phyloP scores from a whole-genome alignment of 1,284 basidiomycete species.

The Apiotrichum sp. region DNA sequence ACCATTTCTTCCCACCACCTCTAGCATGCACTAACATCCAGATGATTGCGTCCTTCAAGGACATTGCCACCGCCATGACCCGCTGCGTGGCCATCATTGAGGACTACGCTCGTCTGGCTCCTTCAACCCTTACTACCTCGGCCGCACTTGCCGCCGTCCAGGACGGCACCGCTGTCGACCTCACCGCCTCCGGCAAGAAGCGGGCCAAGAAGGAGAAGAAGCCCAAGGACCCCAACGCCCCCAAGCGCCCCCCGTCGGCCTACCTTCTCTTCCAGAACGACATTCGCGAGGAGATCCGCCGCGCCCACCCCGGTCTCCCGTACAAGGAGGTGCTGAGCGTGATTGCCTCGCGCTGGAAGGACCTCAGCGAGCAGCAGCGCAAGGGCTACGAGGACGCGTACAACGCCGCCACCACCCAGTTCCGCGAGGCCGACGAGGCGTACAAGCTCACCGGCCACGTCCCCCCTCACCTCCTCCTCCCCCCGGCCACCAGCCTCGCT shows the following conservation, averaged over 20 bases:
- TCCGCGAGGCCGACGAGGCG: slow-evolving; percentile 23
- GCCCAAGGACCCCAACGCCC: slow-evolving; percentile 82
- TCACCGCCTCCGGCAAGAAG: slow-evolving; percentile 22
- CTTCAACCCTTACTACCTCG: slow-evolving; percentile 23
- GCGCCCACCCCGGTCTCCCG: slow-evolving; percentile 58
- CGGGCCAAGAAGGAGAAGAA: slow-evolving; percentile 46
- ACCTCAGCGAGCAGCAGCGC: slow-evolving; percentile 63
- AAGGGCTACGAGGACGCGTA: slow-evolving; percentile 46
- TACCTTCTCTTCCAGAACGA: slow-evolving; percentile 96
- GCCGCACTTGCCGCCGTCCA: slow-evolving; percentile 18
- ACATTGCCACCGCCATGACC: slow-evolving; percentile 45
- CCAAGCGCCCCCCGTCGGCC: slow-evolving; percentile 87
- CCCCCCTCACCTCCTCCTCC: neutral
- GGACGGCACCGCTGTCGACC: slow-evolving; percentile 13
- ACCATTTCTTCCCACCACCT: too few species aligned
- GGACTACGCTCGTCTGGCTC: slow-evolving; percentile 43
- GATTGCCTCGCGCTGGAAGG: slow-evolving; percentile 69
- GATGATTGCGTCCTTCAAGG: slow-evolving; percentile 46
- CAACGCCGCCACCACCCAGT: slow-evolving; percentile 20
- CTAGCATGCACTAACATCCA: slow-evolving; percentile 10
- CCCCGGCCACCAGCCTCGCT: neutral
- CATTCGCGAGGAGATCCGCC: slow-evolving; percentile 58
- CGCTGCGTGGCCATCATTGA: slow-evolving; percentile 41
- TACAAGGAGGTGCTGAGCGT: slow-evolving; percentile 67
- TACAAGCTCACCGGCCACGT: slow-evolving; percentile 17